Base-by-base conservation (phyloP, 2,329 filamentous ascomycete genomes). In the Apiospora sp. region DNA sequence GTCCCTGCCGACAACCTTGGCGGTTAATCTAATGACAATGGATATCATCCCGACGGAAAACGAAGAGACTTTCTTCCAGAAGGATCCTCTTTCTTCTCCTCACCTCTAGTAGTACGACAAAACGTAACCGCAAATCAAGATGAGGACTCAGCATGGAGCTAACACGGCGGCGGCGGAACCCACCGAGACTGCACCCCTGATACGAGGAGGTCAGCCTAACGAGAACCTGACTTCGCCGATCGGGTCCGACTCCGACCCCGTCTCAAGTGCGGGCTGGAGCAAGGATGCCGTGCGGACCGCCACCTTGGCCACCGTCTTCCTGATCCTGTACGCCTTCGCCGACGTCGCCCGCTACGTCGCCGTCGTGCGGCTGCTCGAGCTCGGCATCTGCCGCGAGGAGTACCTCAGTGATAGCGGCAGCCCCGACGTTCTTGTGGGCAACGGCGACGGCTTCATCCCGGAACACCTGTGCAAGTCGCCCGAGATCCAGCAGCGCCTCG, bases 371-470 rank as follows among this genome's bases (percentile, higher is more conserved):
- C n/a, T 71, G 34, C n/a, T 71, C 37, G 69, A 71, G 69, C 69
- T 71, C 51, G 69, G 69, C 51, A 71, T 71, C 51, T 67, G 69
- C 49, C 69, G 69, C 24, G 69, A 71, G 34, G 19, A 71, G 7
- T 71, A 44, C 16, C 34, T 46, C 69, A 22, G 16, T 1, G n/a
- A 13, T 5, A 5, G 54, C 16, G 13, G 6, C 12, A 5, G 41
- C 16, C 0, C 37, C 5, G 69, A 27, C 10, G 12, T 34, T 12
- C 14, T 71, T 7, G 69, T 22, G 22, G 37, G 37, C 34, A 37
- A 7, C 2, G 37, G 37, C 19, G 51, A 16, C 41, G 69, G 37
- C 34, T 54, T 51, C 69, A 58, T 71, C 37, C 69, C 69, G 30
- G 69, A 71, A 7, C n/a, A 71, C 13, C 51, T 71, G 22, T 71